Percentiles rank a stretch among this genome's conserved stretches.
Conservation (phyloP, 176 grass and related monocot species). For the Ensete ventricosum region DNA sequence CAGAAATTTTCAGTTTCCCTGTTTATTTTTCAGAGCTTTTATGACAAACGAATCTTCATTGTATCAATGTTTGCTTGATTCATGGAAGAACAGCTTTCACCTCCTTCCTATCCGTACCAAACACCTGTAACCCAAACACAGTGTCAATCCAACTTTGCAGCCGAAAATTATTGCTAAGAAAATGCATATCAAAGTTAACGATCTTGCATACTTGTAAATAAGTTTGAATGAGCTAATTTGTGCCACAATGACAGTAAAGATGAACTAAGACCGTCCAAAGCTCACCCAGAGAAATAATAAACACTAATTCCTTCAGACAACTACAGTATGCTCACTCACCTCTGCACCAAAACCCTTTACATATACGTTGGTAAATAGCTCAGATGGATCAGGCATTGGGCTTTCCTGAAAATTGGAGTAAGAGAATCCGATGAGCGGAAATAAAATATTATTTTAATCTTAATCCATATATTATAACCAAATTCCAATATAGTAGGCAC, state of each 20-base stretch:
- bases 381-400: slow-evolving; percentile 70
- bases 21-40: not conserved
- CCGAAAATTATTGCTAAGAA: not conserved
- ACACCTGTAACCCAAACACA: slow-evolving; percentile 35
- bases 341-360: slow-evolving; percentile 68
- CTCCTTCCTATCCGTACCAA: slow-evolving; percentile 78
- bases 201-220: too few species aligned
- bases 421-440: slow-evolving; percentile 1
- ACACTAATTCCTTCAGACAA: not conserved
- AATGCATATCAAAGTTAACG: too few species aligned
- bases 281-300: not conserved
- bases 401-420: slow-evolving; percentile 39
- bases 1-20: too few species aligned
- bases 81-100: slow-evolving; percentile 66
- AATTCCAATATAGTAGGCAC: slow-evolving; percentile 18
- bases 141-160: too few species aligned
- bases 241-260: not conserved
- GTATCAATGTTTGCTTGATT: not conserved
- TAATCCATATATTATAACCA: not conserved
- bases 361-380: slow-evolving; percentile 82
- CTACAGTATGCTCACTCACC: slow-evolving; percentile 29
- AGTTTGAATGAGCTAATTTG: not conserved
- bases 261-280: too few species aligned
- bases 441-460: not conserved
- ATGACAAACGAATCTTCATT: slow-evolving; percentile 1